Conservation (phyloP, 2,329 filamentous ascomycete species). For the Hypoxylon sp. region DNA sequence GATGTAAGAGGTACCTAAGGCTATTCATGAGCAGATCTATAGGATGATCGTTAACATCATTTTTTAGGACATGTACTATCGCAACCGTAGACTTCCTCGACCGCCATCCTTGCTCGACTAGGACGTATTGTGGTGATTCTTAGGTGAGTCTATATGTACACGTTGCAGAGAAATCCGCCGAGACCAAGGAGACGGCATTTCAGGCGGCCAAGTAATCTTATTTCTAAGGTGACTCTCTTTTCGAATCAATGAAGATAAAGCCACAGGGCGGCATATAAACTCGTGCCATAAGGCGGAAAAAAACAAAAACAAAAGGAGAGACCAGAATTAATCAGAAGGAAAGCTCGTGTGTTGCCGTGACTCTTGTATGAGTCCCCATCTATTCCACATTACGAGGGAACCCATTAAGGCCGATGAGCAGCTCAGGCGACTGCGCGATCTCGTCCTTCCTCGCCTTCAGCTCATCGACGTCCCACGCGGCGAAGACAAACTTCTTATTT, state of each 20-base stretch:
- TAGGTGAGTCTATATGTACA: neutral
- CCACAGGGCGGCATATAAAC: too few relatives aligned
- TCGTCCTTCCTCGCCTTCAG: constrained; percentile 40
- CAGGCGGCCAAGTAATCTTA: too few relatives aligned
- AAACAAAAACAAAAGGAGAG: too few relatives aligned
- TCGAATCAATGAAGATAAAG: too few relatives aligned
- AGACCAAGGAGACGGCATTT: too few relatives aligned
- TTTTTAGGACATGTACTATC: neutral
- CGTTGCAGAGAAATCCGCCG: too few relatives aligned
- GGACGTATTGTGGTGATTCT: neutral
- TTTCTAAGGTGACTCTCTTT: too few relatives aligned
- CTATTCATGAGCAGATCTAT: neutral
- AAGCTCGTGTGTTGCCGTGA: too few relatives aligned
- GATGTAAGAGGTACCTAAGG: neutral
- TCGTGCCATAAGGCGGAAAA: too few relatives aligned
- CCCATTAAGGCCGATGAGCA: constrained; percentile 39
- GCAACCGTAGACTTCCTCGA: neutral
- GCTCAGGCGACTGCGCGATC: constrained; percentile 35
- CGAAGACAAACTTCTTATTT: constrained; percentile 43
- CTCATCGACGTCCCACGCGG: constrained; percentile 42
- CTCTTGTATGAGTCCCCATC: too few relatives aligned
- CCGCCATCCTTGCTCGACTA: neutral
- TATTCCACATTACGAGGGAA: constrained; percentile 37
- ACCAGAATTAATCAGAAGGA: too few relatives aligned
- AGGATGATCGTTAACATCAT: neutral